phyloP scores from a whole-genome alignment of 2,329 filamentous ascomycete genomes.

The Nigrospora oryzae region DNA sequence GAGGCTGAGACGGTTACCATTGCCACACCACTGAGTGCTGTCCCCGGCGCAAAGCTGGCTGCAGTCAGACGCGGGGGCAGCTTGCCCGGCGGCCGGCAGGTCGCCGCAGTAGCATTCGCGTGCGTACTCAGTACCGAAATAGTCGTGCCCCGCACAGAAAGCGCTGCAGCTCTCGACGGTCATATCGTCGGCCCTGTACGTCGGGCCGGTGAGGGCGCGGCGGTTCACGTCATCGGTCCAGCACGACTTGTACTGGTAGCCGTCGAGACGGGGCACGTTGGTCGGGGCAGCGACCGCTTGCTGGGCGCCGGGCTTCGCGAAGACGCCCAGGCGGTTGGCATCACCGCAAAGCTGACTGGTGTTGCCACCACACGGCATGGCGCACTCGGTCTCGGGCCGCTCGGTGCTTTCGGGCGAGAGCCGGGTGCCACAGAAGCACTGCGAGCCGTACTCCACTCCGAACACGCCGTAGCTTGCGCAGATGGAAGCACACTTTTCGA shows the following conservation, averaged over 20 bases:
- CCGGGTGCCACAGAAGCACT: slow-evolving; percentile 23
- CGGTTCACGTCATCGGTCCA: neutral
- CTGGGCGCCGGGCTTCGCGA: slow-evolving; percentile 6
- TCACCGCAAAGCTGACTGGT: slow-evolving; percentile 13
- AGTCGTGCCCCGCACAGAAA: slow-evolving; percentile 17
- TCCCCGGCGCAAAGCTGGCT: neutral
- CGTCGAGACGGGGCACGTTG: slow-evolving; percentile 3
- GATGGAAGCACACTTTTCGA: slow-evolving; percentile 25
- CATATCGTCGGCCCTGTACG: slow-evolving; percentile 12
- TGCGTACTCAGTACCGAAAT: slow-evolving; percentile 26
- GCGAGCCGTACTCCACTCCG: slow-evolving; percentile 20
- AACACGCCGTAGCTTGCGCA: slow-evolving; percentile 25
- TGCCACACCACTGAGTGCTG: neutral
- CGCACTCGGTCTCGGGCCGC: slow-evolving; percentile 9
- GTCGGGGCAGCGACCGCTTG: slow-evolving; percentile 4
- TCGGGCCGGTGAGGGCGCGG: neutral
- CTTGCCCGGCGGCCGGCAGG: neutral
- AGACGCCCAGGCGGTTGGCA: slow-evolving; percentile 9
- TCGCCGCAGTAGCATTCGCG: slow-evolving; percentile 24
- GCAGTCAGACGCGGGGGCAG: neutral
- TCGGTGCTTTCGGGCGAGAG: slow-evolving; percentile 5
- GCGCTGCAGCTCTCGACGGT: slow-evolving; percentile 25
- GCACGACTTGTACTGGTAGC: slow-evolving; percentile 3
- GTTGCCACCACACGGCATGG: slow-evolving; percentile 11
- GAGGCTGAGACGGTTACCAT: neutral